Percentiles rank a stretch among this genome's conserved stretches.
These are phyloP conservation scores for Malus sieversii DNA, from an alignment of 306 rosid species.

Conservation along the genomic window DNA sequence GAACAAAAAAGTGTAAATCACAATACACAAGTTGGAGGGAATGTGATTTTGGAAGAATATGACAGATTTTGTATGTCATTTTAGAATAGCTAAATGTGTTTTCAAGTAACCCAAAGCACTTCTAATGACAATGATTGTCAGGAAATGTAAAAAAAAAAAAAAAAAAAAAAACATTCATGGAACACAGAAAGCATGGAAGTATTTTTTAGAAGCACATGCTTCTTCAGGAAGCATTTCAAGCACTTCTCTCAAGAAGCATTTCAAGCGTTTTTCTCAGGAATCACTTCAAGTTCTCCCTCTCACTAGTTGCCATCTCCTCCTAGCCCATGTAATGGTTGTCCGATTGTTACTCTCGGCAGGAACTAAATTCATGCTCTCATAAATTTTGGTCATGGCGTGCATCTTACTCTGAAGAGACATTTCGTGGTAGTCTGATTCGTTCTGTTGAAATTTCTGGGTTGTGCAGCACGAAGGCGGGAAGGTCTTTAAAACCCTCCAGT, in stretches of 20 bases:
- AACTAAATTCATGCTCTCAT: not conserved
- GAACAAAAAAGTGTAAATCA: constrained; percentile 2
- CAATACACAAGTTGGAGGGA: not conserved
- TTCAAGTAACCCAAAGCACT: not conserved
- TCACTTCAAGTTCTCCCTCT: not conserved
- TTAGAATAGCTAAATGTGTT: no score
- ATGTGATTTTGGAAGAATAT: not conserved
- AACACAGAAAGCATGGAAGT: not conserved
- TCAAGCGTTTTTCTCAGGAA: not conserved
- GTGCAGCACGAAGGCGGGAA: constrained; percentile 47
- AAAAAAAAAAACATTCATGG: no score
- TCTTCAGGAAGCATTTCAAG: not conserved
- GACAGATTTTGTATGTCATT: not conserved
- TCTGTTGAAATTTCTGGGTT: constrained; percentile 6
- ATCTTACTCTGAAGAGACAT: not conserved
- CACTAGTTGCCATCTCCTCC: not conserved
- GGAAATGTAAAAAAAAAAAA: not conserved
- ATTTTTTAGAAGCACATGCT: not conserved
- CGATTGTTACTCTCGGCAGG: not conserved
- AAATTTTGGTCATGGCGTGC: not conserved
- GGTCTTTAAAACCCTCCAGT: constrained; percentile 62
- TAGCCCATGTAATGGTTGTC: not conserved
- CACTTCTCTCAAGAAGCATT: not conserved
- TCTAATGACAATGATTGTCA: no score
- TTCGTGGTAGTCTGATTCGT: not conserved